Evolutionary conservation across 2,329 filamentous ascomycete species (phyloP).

Genomic region (Graphilbum sp.): DNA sequence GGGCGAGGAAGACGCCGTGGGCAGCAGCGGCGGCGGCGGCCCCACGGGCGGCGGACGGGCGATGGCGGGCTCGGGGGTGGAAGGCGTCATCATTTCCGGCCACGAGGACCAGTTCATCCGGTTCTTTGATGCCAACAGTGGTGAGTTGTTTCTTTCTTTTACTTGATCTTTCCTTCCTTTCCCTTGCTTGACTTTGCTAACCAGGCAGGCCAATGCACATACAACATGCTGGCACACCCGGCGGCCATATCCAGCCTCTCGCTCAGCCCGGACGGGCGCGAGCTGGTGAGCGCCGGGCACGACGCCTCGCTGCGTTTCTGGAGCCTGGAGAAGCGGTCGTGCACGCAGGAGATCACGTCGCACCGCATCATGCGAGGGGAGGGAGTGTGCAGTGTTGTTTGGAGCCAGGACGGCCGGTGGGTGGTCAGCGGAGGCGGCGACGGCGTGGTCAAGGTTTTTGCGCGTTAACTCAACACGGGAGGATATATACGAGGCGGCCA

Average conservation of each 20-base stretch:
- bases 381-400: constrained; percentile 84
- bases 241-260: constrained; percentile 84
- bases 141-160: constrained; percentile 38
- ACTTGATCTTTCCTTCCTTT: neutral
- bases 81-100: constrained; percentile 88
- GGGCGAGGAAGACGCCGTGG: constrained; percentile 55
- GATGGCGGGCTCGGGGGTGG: constrained; percentile 59
- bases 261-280: constrained; percentile 79
- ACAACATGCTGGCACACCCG: constrained; percentile 94
- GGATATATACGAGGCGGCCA: neutral
- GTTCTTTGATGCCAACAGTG: constrained; percentile 97
- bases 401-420: constrained; percentile 89
- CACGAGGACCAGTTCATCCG: constrained; percentile 93
- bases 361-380: constrained; percentile 93
- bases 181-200: neutral
- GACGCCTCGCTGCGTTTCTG: constrained; percentile 94
- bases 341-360: constrained; percentile 86
- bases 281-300: constrained; percentile 90
- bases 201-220: constrained; percentile 96
- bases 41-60: constrained; percentile 56
- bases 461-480: constrained; percentile 23
- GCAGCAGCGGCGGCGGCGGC: constrained; percentile 41
- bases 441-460: constrained; percentile 87
- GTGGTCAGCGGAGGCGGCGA: constrained; percentile 91
- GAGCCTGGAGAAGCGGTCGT: constrained; percentile 88